These are phyloP conservation scores for Podaxis mareebaensis DNA, from an alignment of 768 basidiomycete species.

Conservation along the genomic window DNA sequence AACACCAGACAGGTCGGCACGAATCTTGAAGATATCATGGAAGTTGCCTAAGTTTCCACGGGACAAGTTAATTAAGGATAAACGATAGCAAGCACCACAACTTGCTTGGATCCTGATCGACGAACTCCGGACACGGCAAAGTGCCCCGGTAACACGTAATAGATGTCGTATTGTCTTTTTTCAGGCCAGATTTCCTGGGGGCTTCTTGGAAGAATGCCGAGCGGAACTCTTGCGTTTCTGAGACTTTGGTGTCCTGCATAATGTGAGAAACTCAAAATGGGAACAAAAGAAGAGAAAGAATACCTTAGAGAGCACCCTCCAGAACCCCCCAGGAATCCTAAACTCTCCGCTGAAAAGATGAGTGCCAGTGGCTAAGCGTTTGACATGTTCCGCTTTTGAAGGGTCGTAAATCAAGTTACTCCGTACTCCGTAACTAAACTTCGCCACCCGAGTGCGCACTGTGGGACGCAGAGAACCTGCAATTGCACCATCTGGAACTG, in stretches of 20 bases:
- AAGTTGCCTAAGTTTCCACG: slow-evolving; percentile 10
- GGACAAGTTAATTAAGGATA: not conserved
- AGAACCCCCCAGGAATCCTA: slow-evolving; percentile 13
- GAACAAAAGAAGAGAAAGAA: not conserved
- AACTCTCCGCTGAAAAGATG: not conserved
- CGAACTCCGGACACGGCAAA: slow-evolving; percentile 10
- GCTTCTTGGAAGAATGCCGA: slow-evolving; percentile 18
- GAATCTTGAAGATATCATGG: slow-evolving; percentile 12
- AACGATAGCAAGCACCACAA: not conserved
- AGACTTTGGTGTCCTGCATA: slow-evolving; percentile 20
- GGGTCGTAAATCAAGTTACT: slow-evolving; percentile 21
- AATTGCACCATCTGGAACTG: slow-evolving; percentile 33
- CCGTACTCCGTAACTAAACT: slow-evolving; percentile 25
- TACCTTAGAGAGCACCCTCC: slow-evolving; percentile 9
- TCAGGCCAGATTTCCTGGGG: slow-evolving; percentile 12
- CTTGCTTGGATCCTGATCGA: slow-evolving; percentile 17
- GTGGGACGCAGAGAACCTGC: slow-evolving; percentile 29
- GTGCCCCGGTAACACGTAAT: slow-evolving; percentile 20
- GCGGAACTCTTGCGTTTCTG: slow-evolving; percentile 23
- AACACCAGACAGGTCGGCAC: slow-evolving; percentile 14
- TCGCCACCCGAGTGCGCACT: slow-evolving; percentile 28
- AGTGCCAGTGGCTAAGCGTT: slow-evolving; percentile 12
- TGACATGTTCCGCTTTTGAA: slow-evolving; percentile 23
- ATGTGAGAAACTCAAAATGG: not conserved
- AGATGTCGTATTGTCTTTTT: not conserved